These are phyloP conservation scores for Trichosanthes cucumerina DNA, from an alignment of 306 rosid genomes.

Conservation along the genomic window DNA sequence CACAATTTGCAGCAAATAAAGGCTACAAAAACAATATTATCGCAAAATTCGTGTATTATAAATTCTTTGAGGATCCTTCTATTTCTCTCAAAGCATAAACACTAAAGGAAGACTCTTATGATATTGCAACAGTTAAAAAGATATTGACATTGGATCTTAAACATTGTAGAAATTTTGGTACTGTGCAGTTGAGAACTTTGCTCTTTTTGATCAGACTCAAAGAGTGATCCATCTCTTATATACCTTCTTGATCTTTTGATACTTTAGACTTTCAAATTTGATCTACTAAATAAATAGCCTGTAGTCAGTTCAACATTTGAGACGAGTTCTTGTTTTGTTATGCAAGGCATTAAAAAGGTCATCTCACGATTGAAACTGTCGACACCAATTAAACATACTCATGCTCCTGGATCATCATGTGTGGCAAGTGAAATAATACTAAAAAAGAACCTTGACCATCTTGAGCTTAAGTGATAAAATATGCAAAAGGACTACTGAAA, in stretches of 20 bases:
- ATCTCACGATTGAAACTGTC: constrained; percentile 1
- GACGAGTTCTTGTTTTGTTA: neutral
- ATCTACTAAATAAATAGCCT: neutral
- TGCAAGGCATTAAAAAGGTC: neutral
- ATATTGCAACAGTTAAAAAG: neutral
- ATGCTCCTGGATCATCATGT: neutral
- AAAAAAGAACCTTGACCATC: neutral
- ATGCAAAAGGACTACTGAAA: neutral
- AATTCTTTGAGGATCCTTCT: neutral
- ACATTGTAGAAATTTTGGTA: neutral
- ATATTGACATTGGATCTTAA: neutral
- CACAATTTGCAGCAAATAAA: neutral
- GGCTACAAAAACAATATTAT: neutral
- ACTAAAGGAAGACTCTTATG: neutral
- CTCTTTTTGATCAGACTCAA: neutral
- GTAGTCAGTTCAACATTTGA: neutral
- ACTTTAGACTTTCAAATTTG: neutral
- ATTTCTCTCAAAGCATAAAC: neutral
- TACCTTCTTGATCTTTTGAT: neutral
- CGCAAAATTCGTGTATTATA: neutral
- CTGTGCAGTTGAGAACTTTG: neutral
- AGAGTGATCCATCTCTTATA: neutral
- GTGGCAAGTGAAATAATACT: neutral
- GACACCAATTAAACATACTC: neutral
- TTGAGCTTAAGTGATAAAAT: neutral